Base-by-base conservation (phyloP, 202 grass and related monocot genomes). In the Alloteropsis angusta region DNA sequence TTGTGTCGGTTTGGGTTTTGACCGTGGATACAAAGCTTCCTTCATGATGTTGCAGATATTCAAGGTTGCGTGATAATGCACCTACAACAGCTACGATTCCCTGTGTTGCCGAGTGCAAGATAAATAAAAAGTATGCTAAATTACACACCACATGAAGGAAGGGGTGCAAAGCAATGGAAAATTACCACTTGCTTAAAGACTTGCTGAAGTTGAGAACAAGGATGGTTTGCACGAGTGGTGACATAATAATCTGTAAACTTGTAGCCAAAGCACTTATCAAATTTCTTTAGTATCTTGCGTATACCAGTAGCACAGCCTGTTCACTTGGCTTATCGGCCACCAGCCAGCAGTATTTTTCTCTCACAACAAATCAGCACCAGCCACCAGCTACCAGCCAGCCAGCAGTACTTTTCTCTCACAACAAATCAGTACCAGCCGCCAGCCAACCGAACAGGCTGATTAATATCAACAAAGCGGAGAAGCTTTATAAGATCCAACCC, bases 161-260 rank as follows among this genome's bases (percentile, higher is more conserved):
- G 72, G n/a, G 7, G 7, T 56, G 1, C 79, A 68, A 77, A 37
- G 0, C 22, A 72, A 67, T 1, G 38, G 70, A 53, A 65, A 83
- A 73, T 71, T 93, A 97, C 93, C 90, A 97, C 93, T 91, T 97
- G 93, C 57, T 97, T 97, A 85, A 97, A 93, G 49, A 97, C 90
- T 75, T 97, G 93, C 67, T 97, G 90, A 68, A 97, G 93, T 67
- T 93, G 90, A 60, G 93, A 97, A 83, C 93, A 97, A 71, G 90
- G 93, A 82, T 97, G 93, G 69, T 85, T 93, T 64, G 93, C 68
- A 36, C 93, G 90, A 85, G 90, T 97, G 14, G 84, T 89, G 38
- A 97, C 90, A 89, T 97, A 97, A 65, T 93, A 91, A 87, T 97
- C 84, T 52, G 88, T 97, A 65, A 97, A 93, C 78, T 82, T 97